These are phyloP conservation scores for Isabelozyma pseudorhagii DNA, from an alignment of 805 yeast species.

Conservation along the genomic window DNA sequence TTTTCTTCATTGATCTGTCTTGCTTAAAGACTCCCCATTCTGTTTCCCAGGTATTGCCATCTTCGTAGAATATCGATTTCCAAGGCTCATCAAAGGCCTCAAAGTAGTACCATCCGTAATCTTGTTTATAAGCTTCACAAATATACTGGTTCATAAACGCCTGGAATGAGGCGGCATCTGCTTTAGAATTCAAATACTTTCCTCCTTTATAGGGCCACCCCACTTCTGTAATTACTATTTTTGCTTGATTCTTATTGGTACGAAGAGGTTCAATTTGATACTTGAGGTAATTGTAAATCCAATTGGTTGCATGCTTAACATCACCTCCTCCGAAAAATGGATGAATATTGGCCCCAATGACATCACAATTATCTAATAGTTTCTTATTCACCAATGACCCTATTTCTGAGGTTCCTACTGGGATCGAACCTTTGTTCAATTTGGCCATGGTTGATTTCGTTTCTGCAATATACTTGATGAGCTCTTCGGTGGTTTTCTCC, in stretches of 20 bases:
- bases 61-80: constrained; percentile 53
- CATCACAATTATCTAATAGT: constrained; percentile 45
- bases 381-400: constrained; percentile 44
- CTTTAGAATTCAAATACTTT: constrained; percentile 38
- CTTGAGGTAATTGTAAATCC: constrained; percentile 50
- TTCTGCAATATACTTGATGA: constrained; percentile 41
- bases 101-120: constrained; percentile 55
- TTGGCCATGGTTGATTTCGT: constrained; percentile 35
- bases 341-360: constrained; percentile 62
- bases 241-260: constrained; percentile 20
- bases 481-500: constrained; percentile 37
- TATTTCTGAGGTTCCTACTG: constrained; percentile 63
- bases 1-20: constrained; percentile 43
- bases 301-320: constrained; percentile 45
- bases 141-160: constrained; percentile 50
- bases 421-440: constrained; percentile 33
- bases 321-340: constrained; percentile 64
- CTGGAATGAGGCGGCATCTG: constrained; percentile 44
- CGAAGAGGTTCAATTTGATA: constrained; percentile 39
- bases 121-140: constrained; percentile 37
- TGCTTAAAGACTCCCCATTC: constrained; percentile 65
- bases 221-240: constrained; percentile 53
- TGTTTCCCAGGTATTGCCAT: constrained; percentile 56
- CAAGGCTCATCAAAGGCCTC: constrained; percentile 76
- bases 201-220: constrained; percentile 78